phyloP scores from a whole-genome alignment of 352 stramenopile genomes.

The Phytophthora colocasiae region DNA sequence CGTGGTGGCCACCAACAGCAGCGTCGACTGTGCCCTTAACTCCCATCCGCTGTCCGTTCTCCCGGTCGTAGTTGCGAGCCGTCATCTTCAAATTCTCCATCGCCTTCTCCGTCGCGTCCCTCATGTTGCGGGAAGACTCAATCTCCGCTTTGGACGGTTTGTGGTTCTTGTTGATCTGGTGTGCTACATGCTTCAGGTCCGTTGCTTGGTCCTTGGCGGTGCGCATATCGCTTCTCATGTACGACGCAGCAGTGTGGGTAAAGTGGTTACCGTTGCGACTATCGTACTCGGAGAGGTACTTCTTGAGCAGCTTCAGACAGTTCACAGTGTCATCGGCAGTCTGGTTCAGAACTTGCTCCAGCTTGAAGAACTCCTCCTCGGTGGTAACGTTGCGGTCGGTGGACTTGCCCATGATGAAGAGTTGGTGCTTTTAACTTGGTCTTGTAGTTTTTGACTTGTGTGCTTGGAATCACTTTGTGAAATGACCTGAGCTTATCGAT shows the following conservation, averaged over 20 bases:
- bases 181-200: constrained; percentile 35
- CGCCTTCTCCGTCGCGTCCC: constrained; percentile 25
- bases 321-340: constrained; percentile 22
- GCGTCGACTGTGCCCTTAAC: constrained; percentile 30
- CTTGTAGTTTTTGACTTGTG: constrained; percentile 22
- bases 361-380: constrained; percentile 35
- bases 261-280: constrained; percentile 40
- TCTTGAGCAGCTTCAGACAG: constrained; percentile 35
- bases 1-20: constrained; percentile 20
- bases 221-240: constrained; percentile 36
- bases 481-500: constrained; percentile 16
- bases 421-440: neutral
- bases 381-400: constrained; percentile 13
- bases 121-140: constrained; percentile 28
- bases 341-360: constrained; percentile 34
- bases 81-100: constrained; percentile 24
- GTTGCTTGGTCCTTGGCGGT: constrained; percentile 30
- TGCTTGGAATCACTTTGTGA: constrained; percentile 27
- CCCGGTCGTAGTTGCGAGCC: constrained; percentile 38
- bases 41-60: constrained; percentile 32
- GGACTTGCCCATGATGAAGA: constrained; percentile 31
- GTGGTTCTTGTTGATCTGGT: constrained; percentile 22
- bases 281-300: constrained; percentile 35
- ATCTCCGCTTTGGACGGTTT: constrained; percentile 30
- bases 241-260: constrained; percentile 30